Evolutionary conservation across 106 monocot genomes (phyloP), one percentile per base, ranked within the genome.

Genomic region (Ottelia alismoides): DNA sequence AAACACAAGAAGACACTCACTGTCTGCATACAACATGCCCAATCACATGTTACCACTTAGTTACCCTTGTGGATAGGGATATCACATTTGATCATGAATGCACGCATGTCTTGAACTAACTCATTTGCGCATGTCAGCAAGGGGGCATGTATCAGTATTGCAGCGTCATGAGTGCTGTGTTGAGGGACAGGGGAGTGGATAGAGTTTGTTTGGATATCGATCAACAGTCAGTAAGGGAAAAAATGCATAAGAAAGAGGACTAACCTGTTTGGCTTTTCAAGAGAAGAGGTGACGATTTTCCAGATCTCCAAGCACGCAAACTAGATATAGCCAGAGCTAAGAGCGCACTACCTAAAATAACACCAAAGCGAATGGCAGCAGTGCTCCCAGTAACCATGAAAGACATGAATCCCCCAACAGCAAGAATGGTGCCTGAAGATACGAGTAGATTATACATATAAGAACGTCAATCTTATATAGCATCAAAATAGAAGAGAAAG

Each of bases 351-450:
- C 96, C 96, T 52, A 89, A 75, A 64, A 96, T 77, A 52, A 89
- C 23, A 52, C 96, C 96, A 64, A 96, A 96, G 1, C 96, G 81
- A 65, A 96, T 71, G 25, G 89, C 81, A 40, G 85, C 47, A 18
- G 74, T 67, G 52, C 85, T 89, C 52, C 88, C 96, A 47, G 78
- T 81, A 29, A 96, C 22, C 89, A 96, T 96, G 58, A 96, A 96
- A 44, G 51, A 61, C 40, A 88, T 67, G 66, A 96, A 85, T 18
- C 96, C 96, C 19, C 84, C 84, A 30, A 65, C n/a, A 18, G 78
- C 58, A 71, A 96, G 89, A 51, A 78, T 60, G 9, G 68, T 50
- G 49, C 86, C 86, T 86, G 58, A 45, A 18, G 43, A 57, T 53
- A 55, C 23, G 35, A 20, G 47, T 14, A 20, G 17, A 50, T 20